These are phyloP conservation scores for Ophiostoma pallidulum DNA, from an alignment of 2,329 filamentous ascomycete species.

Conservation along the genomic window DNA sequence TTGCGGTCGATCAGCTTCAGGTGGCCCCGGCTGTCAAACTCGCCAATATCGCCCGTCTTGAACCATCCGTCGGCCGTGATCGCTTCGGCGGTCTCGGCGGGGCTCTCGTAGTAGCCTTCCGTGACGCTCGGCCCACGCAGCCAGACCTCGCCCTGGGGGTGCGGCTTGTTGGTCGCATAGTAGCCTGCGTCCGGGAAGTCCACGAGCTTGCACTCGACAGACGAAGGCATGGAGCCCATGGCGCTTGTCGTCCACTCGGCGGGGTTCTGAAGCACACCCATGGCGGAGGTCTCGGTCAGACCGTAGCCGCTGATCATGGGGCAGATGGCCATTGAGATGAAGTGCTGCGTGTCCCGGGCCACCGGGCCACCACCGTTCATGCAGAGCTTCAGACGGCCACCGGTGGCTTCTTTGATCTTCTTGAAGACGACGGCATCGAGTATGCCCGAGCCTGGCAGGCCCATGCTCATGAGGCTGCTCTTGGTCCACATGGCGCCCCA, in stretches of 20 bases:
- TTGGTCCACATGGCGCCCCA: slow-evolving; percentile 49
- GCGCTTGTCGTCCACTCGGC: slow-evolving; percentile 66
- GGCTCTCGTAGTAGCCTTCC: slow-evolving; percentile 66
- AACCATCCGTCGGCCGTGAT: slow-evolving; percentile 74
- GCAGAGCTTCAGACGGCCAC: slow-evolving; percentile 68
- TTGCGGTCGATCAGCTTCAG: slow-evolving; percentile 72
- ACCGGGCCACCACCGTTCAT: slow-evolving; percentile 82
- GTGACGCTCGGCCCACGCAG: slow-evolving; percentile 68
- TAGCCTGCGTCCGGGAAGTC: slow-evolving; percentile 81
- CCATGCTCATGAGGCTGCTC: slow-evolving; percentile 39
- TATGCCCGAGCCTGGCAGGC: slow-evolving; percentile 55
- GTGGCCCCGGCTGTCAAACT: slow-evolving; percentile 64
- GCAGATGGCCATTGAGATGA: slow-evolving; percentile 80
- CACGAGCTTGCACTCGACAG: slow-evolving; percentile 73
- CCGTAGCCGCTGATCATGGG: slow-evolving; percentile 88
- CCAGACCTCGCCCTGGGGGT: slow-evolving; percentile 79
- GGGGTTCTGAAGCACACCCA: slow-evolving; percentile 67
- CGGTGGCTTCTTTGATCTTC: slow-evolving; percentile 84
- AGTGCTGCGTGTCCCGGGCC: slow-evolving; percentile 74
- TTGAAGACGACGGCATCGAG: slow-evolving; percentile 78
- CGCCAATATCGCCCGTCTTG: slow-evolving; percentile 77
- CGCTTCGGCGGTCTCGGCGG: slow-evolving; percentile 62
- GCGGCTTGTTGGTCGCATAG: slow-evolving; percentile 61
- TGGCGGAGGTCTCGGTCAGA: slow-evolving; percentile 73
- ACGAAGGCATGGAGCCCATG: slow-evolving; percentile 64